These are phyloP conservation scores for Aspergillus haitiensis DNA, from an alignment of 495 filamentous ascomycete genomes.

Conservation along the genomic window DNA sequence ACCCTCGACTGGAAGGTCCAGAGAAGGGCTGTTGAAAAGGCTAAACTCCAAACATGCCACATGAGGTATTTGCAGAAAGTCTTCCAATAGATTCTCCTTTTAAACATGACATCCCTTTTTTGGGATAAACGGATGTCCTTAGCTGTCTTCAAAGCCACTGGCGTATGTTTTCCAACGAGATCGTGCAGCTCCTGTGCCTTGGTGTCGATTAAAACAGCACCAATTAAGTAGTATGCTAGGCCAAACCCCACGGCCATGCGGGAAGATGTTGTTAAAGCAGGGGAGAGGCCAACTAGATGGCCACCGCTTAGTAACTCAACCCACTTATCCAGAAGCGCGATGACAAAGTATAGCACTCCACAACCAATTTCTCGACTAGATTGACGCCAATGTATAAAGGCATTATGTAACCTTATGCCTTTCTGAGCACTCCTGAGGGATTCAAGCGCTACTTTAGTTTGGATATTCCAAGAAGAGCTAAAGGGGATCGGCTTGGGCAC, in stretches of 20 bases:
- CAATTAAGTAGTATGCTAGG: slow-evolving; percentile 59
- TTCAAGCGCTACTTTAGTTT: slow-evolving; percentile 56
- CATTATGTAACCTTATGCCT: slow-evolving; percentile 59
- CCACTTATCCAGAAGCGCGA: slow-evolving; percentile 63
- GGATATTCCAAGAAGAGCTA: slow-evolving; percentile 63
- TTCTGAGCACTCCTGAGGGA: slow-evolving; percentile 55
- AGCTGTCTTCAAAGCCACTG: slow-evolving; percentile 32
- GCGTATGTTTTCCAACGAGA: slow-evolving; percentile 43
- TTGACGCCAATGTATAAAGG: slow-evolving; percentile 62
- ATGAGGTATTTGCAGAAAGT: slow-evolving; percentile 53
- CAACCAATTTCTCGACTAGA: slow-evolving; percentile 58
- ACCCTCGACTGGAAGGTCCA: slow-evolving; percentile 52
- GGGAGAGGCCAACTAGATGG: slow-evolving; percentile 44
- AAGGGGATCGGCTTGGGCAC: slow-evolving; percentile 54
- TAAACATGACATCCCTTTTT: slow-evolving; percentile 47
- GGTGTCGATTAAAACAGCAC: slow-evolving; percentile 58
- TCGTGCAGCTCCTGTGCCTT: slow-evolving; percentile 56
- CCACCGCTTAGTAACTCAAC: slow-evolving; percentile 51
- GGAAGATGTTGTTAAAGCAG: slow-evolving; percentile 38
- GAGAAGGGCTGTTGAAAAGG: slow-evolving; percentile 49
- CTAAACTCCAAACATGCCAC: slow-evolving; percentile 59
- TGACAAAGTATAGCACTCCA: slow-evolving; percentile 57
- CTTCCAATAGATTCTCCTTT: slow-evolving; percentile 55
- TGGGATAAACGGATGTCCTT: slow-evolving; percentile 46
- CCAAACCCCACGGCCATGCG: slow-evolving; percentile 58